Percentiles rank a stretch among this genome's conserved stretches.
phyloP scores from a whole-genome alignment of 2,329 filamentous ascomycete species.

The Ambrosiella cleistominuta region DNA sequence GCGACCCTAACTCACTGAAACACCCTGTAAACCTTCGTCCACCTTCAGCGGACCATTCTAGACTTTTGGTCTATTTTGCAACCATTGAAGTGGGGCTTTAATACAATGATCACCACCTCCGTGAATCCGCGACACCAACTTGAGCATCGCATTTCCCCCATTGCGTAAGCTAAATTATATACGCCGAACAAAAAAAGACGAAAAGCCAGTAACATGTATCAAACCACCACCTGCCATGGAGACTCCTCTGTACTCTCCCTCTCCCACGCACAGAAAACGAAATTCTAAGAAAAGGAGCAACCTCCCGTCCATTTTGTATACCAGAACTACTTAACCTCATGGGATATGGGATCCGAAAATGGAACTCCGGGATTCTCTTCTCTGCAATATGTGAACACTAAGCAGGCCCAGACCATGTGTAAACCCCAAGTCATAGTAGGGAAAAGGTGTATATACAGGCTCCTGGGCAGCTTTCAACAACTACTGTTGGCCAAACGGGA shows the following conservation, averaged over 20 bases:
- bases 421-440: too few relatives aligned
- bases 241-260: neutral
- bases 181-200: neutral
- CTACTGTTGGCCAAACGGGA: too few relatives aligned
- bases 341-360: neutral
- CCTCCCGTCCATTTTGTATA: neutral
- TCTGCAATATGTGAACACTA: too few relatives aligned
- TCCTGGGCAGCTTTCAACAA: too few relatives aligned
- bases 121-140: conserved; percentile 1
- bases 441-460: too few relatives aligned
- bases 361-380: too few relatives aligned
- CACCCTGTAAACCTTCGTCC: neutral
- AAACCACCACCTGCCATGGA: neutral
- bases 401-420: too few relatives aligned
- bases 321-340: neutral
- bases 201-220: neutral
- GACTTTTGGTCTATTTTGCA: conserved; percentile 7
- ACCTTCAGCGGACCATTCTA: conserved; percentile 3
- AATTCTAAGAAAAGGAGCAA: neutral
- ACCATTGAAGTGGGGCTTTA: neutral
- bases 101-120: conserved; percentile 1
- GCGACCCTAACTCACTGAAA: neutral
- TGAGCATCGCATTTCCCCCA: neutral
- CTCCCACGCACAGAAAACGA: neutral
- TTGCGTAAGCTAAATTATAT: neutral